These are phyloP conservation scores for Isatis tinctoria DNA, from an alignment of 345 rosid genomes.

Conservation along the genomic window DNA sequence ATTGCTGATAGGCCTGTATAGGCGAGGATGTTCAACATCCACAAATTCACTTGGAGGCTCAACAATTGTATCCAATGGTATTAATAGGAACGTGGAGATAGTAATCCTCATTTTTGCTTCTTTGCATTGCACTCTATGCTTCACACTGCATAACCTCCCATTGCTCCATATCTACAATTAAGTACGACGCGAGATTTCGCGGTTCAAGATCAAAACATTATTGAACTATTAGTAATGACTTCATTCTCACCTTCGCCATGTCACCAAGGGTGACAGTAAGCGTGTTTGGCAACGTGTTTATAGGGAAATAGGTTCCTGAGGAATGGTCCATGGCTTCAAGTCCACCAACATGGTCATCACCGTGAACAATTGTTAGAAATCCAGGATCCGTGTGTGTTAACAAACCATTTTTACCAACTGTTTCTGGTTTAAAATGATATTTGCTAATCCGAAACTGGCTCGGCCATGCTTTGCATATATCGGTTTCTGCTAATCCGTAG, in stretches of 20 bases:
- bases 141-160: constrained; percentile 58
- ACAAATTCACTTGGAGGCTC: constrained; percentile 16
- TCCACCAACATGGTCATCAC: constrained; percentile 64
- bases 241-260: constrained; percentile 33
- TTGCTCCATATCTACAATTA: constrained; percentile 61
- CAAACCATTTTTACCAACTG: background rate
- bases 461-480: constrained; percentile 52
- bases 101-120: constrained; percentile 47
- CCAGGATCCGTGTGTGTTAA: constrained; percentile 18
- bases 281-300: constrained; percentile 59
- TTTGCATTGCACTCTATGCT: constrained; percentile 63
- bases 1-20: background rate
- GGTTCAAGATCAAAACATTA: background rate
- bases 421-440: constrained; percentile 2
- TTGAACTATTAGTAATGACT: background rate
- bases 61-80: constrained; percentile 26
- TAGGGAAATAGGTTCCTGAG: constrained; percentile 41
- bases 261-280: constrained; percentile 82
- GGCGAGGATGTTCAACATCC: constrained; percentile 15
- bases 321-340: constrained; percentile 65
- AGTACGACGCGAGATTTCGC: background rate
- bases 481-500: background rate
- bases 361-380: constrained; percentile 26
- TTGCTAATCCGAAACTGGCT: constrained; percentile 55
- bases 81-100: constrained; percentile 58